phyloP scores from a whole-genome alignment of 306 rosid genomes.

The Lotus japonicus region DNA sequence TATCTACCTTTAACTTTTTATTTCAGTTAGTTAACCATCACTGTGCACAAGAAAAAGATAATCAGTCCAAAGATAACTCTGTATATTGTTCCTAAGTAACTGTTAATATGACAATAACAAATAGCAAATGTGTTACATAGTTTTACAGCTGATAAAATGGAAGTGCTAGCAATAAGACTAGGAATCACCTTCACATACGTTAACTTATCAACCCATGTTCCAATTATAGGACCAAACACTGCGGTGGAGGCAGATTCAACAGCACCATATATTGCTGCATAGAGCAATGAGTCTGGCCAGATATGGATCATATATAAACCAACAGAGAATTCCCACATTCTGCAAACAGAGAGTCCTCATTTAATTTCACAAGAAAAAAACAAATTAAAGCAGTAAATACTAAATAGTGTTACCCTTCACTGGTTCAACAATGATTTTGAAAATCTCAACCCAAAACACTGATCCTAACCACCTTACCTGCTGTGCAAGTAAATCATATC shows the following conservation, averaged over 20 bases:
- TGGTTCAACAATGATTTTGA: background rate
- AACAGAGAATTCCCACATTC: slow-evolving; percentile 99
- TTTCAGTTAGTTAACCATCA: too few relatives aligned
- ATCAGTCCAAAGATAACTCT: too few relatives aligned
- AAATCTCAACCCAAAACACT: slow-evolving; percentile 1
- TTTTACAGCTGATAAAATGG: background rate
- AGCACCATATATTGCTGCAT: slow-evolving; percentile 84
- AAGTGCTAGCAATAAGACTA: background rate
- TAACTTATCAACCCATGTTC: slow-evolving; percentile 65
- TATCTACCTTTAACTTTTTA: too few relatives aligned
- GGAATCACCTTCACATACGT: slow-evolving; percentile 53
- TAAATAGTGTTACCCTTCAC: background rate
- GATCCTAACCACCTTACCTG: background rate
- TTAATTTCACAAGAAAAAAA: too few relatives aligned
- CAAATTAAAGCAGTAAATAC: background rate
- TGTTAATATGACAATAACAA: background rate
- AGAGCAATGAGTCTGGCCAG: slow-evolving; percentile 85
- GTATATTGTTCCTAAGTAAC: background rate
- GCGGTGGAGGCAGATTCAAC: slow-evolving; percentile 81
- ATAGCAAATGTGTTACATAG: background rate
- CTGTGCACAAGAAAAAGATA: too few relatives aligned
- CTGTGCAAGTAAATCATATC: background rate
- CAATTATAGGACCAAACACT: slow-evolving; percentile 71
- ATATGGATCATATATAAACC: slow-evolving; percentile 80
- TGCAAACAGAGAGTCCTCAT: too few relatives aligned